Conservation (phyloP, 2,329 filamentous ascomycete species). For the Neodidymelliopsis sp. region DNA sequence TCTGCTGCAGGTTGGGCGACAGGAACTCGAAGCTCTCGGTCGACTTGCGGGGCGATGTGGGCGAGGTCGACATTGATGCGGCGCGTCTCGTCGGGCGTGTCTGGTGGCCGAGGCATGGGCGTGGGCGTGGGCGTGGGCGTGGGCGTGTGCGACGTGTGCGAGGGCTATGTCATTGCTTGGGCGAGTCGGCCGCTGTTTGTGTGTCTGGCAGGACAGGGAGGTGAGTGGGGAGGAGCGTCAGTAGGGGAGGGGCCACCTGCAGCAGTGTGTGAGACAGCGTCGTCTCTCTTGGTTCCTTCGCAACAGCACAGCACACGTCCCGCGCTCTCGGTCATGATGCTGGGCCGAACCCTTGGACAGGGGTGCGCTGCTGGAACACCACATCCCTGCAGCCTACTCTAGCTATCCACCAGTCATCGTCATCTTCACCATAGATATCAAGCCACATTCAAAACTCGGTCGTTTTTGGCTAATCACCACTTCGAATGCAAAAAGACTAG, state of each 20-base stretch:
- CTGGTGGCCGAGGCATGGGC: slow-evolving; percentile 47
- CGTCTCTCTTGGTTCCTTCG: slow-evolving; percentile 9
- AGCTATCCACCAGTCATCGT: no score
- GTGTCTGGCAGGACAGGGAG: neutral
- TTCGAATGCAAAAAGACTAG: no score
- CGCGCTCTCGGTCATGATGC: slow-evolving; percentile 11
- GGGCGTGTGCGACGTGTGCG: slow-evolving; percentile 10
- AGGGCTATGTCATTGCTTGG: slow-evolving; percentile 8
- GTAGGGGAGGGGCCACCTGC: no score
- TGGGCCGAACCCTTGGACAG: slow-evolving; percentile 12
- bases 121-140: no score
- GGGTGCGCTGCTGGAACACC: slow-evolving; percentile 4
- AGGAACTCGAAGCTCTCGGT: slow-evolving; percentile 59
- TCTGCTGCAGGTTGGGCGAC: slow-evolving; percentile 50
- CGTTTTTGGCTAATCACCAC: no score
- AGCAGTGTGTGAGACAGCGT: neutral
- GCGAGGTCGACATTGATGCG: slow-evolving; percentile 49
- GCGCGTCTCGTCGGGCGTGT: slow-evolving; percentile 38
- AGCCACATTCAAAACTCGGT: no score
- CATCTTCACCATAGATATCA: no score
- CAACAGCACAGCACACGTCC: neutral
- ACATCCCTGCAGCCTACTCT: slow-evolving; percentile 10
- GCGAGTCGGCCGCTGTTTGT: neutral
- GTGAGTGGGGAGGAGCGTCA: no score
- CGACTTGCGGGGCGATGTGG: slow-evolving; percentile 53